These are phyloP conservation scores for Cercospora berteroae DNA, from an alignment of 2,329 filamentous ascomycete genomes.

Conservation along the genomic window DNA sequence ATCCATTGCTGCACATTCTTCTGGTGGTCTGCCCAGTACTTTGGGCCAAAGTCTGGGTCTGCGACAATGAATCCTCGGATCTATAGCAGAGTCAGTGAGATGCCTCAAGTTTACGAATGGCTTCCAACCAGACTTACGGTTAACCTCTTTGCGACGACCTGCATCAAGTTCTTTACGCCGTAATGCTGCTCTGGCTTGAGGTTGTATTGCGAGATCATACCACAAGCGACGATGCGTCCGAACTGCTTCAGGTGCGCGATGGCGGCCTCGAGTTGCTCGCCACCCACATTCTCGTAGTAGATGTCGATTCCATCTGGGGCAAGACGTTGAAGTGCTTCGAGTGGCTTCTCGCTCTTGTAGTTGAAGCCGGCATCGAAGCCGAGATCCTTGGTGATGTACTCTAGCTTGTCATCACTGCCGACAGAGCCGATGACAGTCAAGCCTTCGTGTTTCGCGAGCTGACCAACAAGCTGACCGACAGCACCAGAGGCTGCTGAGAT, in stretches of 20 bases:
- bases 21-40: slow-evolving; percentile 69
- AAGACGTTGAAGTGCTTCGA: slow-evolving; percentile 65
- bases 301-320: slow-evolving; percentile 78
- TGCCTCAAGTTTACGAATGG: not conserved
- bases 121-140: slow-evolving; percentile 29
- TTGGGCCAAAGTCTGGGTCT: slow-evolving; percentile 62
- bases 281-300: slow-evolving; percentile 74
- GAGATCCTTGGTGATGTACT: slow-evolving; percentile 68
- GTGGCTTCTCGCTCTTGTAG: slow-evolving; percentile 78
- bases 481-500: slow-evolving; percentile 76
- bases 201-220: slow-evolving; percentile 80
- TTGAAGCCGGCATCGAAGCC: slow-evolving; percentile 76
- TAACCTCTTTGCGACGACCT: slow-evolving; percentile 66
- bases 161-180: slow-evolving; percentile 64
- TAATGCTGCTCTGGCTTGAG: slow-evolving; percentile 55
- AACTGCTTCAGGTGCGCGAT: slow-evolving; percentile 62
- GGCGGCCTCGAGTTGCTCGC: slow-evolving; percentile 69
- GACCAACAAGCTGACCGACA: slow-evolving; percentile 79
- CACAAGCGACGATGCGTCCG: slow-evolving; percentile 64
- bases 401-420: slow-evolving; percentile 74
- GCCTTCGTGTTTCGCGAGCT: slow-evolving; percentile 78
- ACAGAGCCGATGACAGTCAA: slow-evolving; percentile 77
- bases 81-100: slow-evolving; percentile 16
- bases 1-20: slow-evolving; percentile 75
- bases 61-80: slow-evolving; percentile 74